Evolutionary conservation across 2,329 filamentous ascomycete genomes (phyloP), one percentile per base, ranked within the genome.

Genomic region (Xylariaceae sp.): DNA sequence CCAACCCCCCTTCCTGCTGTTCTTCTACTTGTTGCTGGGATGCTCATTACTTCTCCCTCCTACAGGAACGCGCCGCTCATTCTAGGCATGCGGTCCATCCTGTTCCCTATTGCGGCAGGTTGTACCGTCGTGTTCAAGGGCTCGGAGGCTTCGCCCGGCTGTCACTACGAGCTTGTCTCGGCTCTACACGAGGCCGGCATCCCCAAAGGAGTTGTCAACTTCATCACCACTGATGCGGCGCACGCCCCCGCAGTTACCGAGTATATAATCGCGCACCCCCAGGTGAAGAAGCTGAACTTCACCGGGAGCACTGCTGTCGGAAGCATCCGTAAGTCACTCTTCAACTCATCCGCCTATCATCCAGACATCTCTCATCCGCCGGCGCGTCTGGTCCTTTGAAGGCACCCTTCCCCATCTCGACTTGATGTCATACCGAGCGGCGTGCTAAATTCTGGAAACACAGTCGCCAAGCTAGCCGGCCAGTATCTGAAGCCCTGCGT

Each of bases 271-370:
- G 69, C 73, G 34, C 66, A 80, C 45, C 69, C 71, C 0, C 63
- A 61, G 1, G 62, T 85, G 25, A 75, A 72, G 53, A 83, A 83
- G 54, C 60, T 84, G 47, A 83, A 80, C 58, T 86, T 84, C 53
- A 85, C 81, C 0, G 81, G 81, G 19, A 77, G 72, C 40, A 80
- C 80, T 0, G 57, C 60, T 1, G 72, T 84, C 0, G 81, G 81
- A 9, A 65, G 69, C 15, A 77, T 82, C 48, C 71, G 43, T 45
- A 38, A 37, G 43, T 41, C 10, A 7, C 10, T 11, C 12, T 8
- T 15, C 11, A 7, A n/a, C 2, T 29, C 5, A 25, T 5, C 14
- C 10, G 15, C 12, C 14, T 35, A 18, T 8, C 9, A 4, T 12
- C 7, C 2, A n/a, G 11, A 17, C n/a, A 22, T 30, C n/a, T n/a